Evolutionary conservation across 768 basidiomycete species (phyloP), one percentile per base, ranked within the genome.

Genomic region (Macrocybe gigantea): DNA sequence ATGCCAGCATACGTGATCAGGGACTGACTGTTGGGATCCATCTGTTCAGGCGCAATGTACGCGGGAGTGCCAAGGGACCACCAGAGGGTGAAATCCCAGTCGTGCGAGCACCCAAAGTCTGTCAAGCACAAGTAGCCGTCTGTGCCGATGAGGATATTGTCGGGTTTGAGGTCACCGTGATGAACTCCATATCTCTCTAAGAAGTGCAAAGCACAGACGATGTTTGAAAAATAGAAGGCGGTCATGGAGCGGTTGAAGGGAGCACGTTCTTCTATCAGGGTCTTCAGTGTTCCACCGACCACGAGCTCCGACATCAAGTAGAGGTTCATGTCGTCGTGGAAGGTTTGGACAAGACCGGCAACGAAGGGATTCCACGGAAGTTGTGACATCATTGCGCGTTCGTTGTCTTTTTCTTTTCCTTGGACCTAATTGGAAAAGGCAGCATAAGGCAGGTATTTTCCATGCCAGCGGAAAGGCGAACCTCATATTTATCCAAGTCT

Each of bases 151-250:
- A 83, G 68, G 41, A 83, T 70, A 43, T 82, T 82, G 13, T 71
- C 73, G 1, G 80, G 79, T 55, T 82, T 82, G 13, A 83, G 47
- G 55, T 83, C 79, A 13, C 78, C 69, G 49, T 82, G 79, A 6
- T 71, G 66, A 42, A 80, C 62, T n/a, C 63, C 65, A 7, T 69
- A 58, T 0, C 49, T 47, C 45, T 77, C 71, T 1, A 83, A 57
- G 54, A 75, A 78, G 9, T 69, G 63, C 30, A 83, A 55, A 9
- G 66, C 81, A 38, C 70, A 69, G 8, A 70, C 68, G 37, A 82
- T 72, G 53, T 82, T 82, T 22, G 72, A 64, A 53, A 72, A 75
- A 61, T 80, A 83, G 61, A 84, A 84, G 5, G 65, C 64, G 6
- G 67, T 63, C 0, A 53, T 57, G 2, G 58, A 39, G 6, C 65